Evolutionary conservation across 495 filamentous ascomycete genomes (phyloP).

Genomic region (Trichoderma gamsii): DNA sequence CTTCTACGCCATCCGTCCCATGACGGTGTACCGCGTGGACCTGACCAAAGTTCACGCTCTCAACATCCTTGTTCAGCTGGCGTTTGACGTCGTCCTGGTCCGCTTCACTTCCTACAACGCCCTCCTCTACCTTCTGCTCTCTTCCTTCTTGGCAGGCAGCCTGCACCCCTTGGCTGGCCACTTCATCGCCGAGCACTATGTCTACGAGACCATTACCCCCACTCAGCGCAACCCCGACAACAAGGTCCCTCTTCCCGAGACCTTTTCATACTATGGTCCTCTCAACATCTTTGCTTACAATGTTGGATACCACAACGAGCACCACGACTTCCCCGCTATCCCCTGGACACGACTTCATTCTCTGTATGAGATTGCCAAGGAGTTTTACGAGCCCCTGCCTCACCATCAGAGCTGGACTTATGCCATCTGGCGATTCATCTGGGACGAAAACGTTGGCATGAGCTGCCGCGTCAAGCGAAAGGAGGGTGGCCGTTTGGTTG

Average conservation of each 20-base stretch:
- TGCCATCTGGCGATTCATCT: slow-evolving; percentile 92
- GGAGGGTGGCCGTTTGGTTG: slow-evolving; percentile 65
- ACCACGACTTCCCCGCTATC: slow-evolving; percentile 96
- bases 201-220: slow-evolving; percentile 66
- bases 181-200: slow-evolving; percentile 99
- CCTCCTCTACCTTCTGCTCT: slow-evolving; percentile 73
- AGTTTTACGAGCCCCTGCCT: slow-evolving; percentile 90
- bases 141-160: slow-evolving; percentile 86
- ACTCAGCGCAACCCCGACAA: slow-evolving; percentile 54
- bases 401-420: slow-evolving; percentile 83
- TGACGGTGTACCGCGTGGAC: slow-evolving; percentile 86
- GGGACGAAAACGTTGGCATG: slow-evolving; percentile 79
- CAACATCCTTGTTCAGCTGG: slow-evolving; percentile 70
- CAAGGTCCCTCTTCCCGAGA: slow-evolving; percentile 72
- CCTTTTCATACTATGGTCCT: slow-evolving; percentile 92
- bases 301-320: slow-evolving; percentile 95
- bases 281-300: slow-evolving; percentile 94
- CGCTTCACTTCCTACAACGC: slow-evolving; percentile 49
- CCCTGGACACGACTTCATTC: slow-evolving; percentile 81
- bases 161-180: slow-evolving; percentile 94
- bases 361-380: slow-evolving; percentile 72
- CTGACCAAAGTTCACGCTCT: slow-evolving; percentile 78
- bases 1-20: slow-evolving; percentile 98
- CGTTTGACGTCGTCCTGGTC: slow-evolving; percentile 70
- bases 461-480: slow-evolving; percentile 90